Evolutionary conservation across 495 filamentous ascomycete genomes (phyloP), one percentile per base, ranked within the genome.

Genomic region (Penicillium roqueforti): DNA sequence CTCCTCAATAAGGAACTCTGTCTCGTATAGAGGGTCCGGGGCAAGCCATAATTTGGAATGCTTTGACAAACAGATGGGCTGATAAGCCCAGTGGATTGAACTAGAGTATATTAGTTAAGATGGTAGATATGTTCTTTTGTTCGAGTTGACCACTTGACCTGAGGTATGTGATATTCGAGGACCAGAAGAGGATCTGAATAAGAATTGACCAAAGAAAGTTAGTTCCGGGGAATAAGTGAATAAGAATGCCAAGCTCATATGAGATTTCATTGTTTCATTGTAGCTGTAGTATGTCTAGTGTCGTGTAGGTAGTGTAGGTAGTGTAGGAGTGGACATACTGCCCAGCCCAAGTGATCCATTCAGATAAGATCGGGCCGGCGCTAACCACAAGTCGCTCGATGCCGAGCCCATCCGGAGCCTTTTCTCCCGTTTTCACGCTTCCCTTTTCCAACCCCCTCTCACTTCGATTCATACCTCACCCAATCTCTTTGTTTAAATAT

Each of bases 281-380:
- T 31, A 31, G 10, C 4, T 23, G 22, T 23, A 23, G 2, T 2
- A 4, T 23, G 2, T 23, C 22, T 4, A 23, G 22, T 2, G 36
- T 39, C 36, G 16, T 37, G 14, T n/a, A 37, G n/a, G n/a, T n/a
- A n/a, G n/a, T n/a, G n/a, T n/a, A n/a, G n/a, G n/a, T n/a, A n/a
- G n/a, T n/a, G n/a, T n/a, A n/a, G n/a, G n/a, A n/a, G n/a, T n/a
- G n/a, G n/a, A n/a, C n/a, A n/a, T n/a, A n/a, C n/a, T n/a, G n/a
- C n/a, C 34, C 13, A 13, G 4, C 2, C 4, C 22, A 2, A 23
- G 22, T 23, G 22, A 23, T 26, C 14, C 40, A 26, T 16, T 13
- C 13, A 45, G 71, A 72, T 74, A 74, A 74, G 69, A 74, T 72
- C 69, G 68, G 71, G 50, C 68, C 71, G 71, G 56, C 51, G 56